Conservation (phyloP, 2,329 filamentous ascomycete species). For the Aspergillus brunneoviolaceus region DNA sequence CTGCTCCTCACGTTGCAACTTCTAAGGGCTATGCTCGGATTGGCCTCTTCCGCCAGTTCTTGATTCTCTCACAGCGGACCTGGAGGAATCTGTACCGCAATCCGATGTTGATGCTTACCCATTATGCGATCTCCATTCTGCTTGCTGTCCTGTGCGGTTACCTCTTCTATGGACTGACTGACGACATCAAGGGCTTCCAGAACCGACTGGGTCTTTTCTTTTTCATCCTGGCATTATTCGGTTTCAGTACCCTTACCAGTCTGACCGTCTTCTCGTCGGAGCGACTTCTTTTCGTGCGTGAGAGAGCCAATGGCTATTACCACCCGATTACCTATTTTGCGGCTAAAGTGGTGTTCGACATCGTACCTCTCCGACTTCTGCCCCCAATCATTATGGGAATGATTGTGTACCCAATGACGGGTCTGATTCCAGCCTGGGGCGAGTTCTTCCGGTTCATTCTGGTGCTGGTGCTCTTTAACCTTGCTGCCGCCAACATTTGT, state of each 20-base stretch:
- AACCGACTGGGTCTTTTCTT: conserved; percentile 97
- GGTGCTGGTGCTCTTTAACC: conserved; percentile 91
- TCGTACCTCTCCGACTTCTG: conserved; percentile 88
- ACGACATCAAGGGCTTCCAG: conserved; percentile 96
- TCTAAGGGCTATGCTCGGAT: conserved; percentile 81
- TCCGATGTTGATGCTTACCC: conserved; percentile 95
- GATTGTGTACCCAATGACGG: conserved; percentile 98
- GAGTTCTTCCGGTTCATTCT: conserved; percentile 92
- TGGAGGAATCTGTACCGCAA: conserved; percentile 98
- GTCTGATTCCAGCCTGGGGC: conserved; percentile 73
- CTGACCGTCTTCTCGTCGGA: conserved; percentile 92
- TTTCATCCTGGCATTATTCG: conserved; percentile 92
- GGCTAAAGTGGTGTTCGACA: conserved; percentile 97
- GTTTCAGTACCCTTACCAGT: conserved; percentile 92
- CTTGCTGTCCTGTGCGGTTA: conserved; percentile 92
- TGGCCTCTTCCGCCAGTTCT: conserved; percentile 76
- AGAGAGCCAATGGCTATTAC: conserved; percentile 96
- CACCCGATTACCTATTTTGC: conserved; percentile 89
- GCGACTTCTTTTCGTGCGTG: conserved; percentile 83
- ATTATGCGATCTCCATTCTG: conserved; percentile 95
- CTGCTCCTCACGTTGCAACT: conserved; percentile 53
- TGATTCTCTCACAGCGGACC: conserved; percentile 84
- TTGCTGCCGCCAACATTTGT: conserved; percentile 89
- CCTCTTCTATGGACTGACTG: conserved; percentile 92
- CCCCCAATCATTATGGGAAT: conserved; percentile 93